These are phyloP conservation scores for Solanum dulcamara DNA, from an alignment of 257 asterid species.

Conservation along the genomic window DNA sequence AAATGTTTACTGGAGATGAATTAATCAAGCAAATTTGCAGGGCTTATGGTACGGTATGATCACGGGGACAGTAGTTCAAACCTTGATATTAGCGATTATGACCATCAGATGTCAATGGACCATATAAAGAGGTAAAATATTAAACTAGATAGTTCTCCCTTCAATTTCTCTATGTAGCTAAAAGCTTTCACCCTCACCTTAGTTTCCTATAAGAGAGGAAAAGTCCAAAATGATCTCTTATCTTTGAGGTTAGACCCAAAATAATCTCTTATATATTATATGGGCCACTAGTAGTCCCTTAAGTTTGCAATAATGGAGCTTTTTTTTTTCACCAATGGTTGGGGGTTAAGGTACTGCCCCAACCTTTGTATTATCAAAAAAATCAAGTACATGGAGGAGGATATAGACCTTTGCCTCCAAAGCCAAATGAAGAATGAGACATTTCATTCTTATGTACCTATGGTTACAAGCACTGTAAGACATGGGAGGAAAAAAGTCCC, in stretches of 20 bases:
- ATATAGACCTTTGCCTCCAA: no score
- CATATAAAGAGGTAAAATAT: conserved; percentile 3
- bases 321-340: no score
- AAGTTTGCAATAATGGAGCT: neutral
- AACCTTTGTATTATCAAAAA: no score
- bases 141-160: neutral
- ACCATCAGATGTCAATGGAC: conserved; percentile 25
- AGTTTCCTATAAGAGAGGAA: neutral
- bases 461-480: no score
- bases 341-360: no score
- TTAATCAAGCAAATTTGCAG: conserved; percentile 11
- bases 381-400: no score
- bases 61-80: conserved; percentile 40
- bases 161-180: neutral
- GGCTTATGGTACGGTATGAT: conserved; percentile 62
- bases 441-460: no score
- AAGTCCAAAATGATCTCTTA: neutral
- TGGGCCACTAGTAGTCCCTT: neutral
- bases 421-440: no score
- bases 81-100: conserved; percentile 21
- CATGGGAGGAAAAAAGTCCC: no score
- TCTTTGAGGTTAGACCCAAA: neutral
- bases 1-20: neutral
- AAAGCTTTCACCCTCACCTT: neutral
- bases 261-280: neutral